These are phyloP conservation scores for Trypanosoma boissoni DNA, from an alignment of 208 protist genomes.

Conservation along the genomic window DNA sequence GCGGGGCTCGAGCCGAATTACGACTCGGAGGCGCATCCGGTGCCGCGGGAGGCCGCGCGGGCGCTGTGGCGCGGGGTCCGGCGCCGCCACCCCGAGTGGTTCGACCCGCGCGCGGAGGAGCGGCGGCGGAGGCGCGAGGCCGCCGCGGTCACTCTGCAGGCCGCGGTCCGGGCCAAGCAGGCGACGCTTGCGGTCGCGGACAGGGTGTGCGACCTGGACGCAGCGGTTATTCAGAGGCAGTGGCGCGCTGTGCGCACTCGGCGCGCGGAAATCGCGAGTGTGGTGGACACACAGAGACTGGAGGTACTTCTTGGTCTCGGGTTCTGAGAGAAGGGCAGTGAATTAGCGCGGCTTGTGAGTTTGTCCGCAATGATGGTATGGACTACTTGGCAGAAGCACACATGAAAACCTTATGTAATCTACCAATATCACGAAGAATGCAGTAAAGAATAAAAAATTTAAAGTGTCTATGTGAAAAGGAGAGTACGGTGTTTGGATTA, in stretches of 20 bases:
- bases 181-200: constrained; percentile 28
- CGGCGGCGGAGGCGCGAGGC: constrained; percentile 18
- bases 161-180: constrained; percentile 30
- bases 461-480: too few species aligned
- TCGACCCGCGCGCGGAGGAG: constrained; percentile 15
- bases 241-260: not conserved
- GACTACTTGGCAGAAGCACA: too few species aligned
- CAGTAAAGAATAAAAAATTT: too few species aligned
- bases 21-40: constrained; percentile 10
- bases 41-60: constrained; percentile 3
- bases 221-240: constrained; percentile 34
- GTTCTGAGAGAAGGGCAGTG: too few species aligned
- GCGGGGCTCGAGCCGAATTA: not conserved
- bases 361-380: too few species aligned
- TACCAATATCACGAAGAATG: too few species aligned
- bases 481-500: too few species aligned
- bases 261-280: too few species aligned
- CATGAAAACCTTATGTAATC: too few species aligned
- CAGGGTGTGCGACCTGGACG: constrained; percentile 31
- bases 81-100: constrained; percentile 39
- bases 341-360: too few species aligned
- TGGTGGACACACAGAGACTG: too few species aligned
- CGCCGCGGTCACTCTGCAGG: constrained; percentile 25
- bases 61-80: constrained; percentile 26
- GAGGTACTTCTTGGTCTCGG: too few species aligned